These are phyloP conservation scores for Theileria annulata DNA, from an alignment of 169 alveolate genomes.

Conservation along the genomic window DNA sequence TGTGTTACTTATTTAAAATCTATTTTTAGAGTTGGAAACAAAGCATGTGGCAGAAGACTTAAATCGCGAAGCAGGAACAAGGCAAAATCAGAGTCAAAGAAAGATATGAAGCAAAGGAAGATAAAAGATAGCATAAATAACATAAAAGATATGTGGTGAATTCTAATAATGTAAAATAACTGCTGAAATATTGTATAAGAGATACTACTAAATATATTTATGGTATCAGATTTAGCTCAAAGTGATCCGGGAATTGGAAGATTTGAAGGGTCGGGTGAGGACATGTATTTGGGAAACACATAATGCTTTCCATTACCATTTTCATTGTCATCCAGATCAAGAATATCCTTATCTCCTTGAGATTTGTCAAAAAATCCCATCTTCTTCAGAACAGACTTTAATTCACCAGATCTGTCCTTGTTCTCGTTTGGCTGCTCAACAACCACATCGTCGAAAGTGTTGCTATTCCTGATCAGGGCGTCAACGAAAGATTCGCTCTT, in stretches of 20 bases:
- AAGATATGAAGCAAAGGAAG: constrained; percentile 50
- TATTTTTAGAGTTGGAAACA: constrained; percentile 32
- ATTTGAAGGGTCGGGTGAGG: constrained; percentile 66
- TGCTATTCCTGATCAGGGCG: constrained; percentile 21
- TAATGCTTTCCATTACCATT: constrained; percentile 18
- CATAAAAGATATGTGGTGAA: constrained; percentile 34
- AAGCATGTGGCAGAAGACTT: constrained; percentile 43
- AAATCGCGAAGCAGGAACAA: constrained; percentile 44
- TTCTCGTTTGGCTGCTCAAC: neutral
- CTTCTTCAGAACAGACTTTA: constrained; percentile 32
- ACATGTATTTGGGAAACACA: constrained; percentile 47
- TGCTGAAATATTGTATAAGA: neutral
- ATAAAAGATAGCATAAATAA: constrained; percentile 38
- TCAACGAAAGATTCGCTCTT: neutral
- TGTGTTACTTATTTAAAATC: neutral
- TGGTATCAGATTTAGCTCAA: neutral
- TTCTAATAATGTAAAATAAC: neutral
- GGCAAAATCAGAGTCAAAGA: constrained; percentile 61
- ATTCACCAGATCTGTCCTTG: constrained; percentile 19
- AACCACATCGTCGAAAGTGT: constrained; percentile 10
- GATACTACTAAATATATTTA: neutral
- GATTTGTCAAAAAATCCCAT: constrained; percentile 31
- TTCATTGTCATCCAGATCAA: neutral
- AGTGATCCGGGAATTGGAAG: constrained; percentile 59
- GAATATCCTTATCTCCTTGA: neutral